Percentiles rank a stretch among this genome's conserved stretches.
Evolutionary conservation across 2,329 filamentous ascomycete species (phyloP).

Genomic region (Pezicula carpinea): DNA sequence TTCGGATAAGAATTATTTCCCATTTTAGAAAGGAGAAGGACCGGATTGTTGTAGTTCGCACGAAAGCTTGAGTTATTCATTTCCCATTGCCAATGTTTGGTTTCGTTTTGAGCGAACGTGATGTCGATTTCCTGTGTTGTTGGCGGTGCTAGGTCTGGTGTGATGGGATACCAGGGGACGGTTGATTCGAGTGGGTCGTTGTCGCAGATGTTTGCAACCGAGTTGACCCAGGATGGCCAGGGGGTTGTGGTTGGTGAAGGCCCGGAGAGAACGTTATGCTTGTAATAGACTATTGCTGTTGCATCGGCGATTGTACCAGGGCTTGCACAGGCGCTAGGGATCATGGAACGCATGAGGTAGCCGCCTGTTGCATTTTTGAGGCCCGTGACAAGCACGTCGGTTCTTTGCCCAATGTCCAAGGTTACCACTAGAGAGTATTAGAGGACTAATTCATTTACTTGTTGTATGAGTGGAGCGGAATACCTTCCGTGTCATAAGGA

Average conservation of each 20-base stretch:
- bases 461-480: not conserved
- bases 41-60: slow-evolving; percentile 55
- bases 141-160: slow-evolving; percentile 13
- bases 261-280: slow-evolving; percentile 34
- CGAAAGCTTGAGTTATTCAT: slow-evolving; percentile 47
- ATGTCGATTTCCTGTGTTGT: slow-evolving; percentile 29
- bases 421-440: slow-evolving; percentile 38
- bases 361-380: slow-evolving; percentile 31
- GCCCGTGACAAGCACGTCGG: slow-evolving; percentile 37
- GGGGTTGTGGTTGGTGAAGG: slow-evolving; percentile 11
- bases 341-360: slow-evolving; percentile 54
- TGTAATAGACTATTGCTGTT: slow-evolving; percentile 60
- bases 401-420: slow-evolving; percentile 51
- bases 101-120: slow-evolving; percentile 41
- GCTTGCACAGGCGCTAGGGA: slow-evolving; percentile 38
- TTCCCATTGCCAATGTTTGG: slow-evolving; percentile 43
- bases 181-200: slow-evolving; percentile 15
- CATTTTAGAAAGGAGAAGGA: slow-evolving; percentile 37
- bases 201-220: not conserved
- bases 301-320: slow-evolving; percentile 42
- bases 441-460: not conserved
- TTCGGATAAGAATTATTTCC: slow-evolving; percentile 43
- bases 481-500: slow-evolving; percentile 13
- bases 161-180: slow-evolving; percentile 17
- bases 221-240: slow-evolving; percentile 11